Evolutionary conservation across 495 filamentous ascomycete genomes (phyloP).

Genomic region (Hypoxylon fuscum): DNA sequence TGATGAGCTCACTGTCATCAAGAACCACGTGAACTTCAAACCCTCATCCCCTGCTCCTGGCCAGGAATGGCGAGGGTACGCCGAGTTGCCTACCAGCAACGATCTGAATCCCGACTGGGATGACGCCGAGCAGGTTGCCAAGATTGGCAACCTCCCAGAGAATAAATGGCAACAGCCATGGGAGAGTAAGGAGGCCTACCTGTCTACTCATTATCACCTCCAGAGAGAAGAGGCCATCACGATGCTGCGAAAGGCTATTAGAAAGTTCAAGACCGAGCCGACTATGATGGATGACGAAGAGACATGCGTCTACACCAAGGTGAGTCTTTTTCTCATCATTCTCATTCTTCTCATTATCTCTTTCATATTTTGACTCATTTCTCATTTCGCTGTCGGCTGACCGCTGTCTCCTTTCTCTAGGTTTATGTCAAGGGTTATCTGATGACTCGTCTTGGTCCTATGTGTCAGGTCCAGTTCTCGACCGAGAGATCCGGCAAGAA

Average conservation of each 20-base stretch:
- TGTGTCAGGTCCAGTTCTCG: conserved; percentile 76
- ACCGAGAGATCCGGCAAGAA: conserved; percentile 69
- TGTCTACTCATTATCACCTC: conserved; percentile 71
- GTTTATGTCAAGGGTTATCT: conserved; percentile 72
- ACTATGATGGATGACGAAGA: conserved; percentile 63
- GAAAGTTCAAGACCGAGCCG: conserved; percentile 54
- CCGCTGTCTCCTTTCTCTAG: conserved; percentile 54
- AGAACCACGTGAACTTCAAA: conserved; percentile 40
- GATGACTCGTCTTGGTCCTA: conserved; percentile 69
- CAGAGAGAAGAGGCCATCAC: conserved; percentile 71
- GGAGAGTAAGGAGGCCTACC: conserved; percentile 61
- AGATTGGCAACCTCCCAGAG: conserved; percentile 45
- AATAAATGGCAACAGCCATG: conserved; percentile 51
- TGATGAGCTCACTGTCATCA: conserved; percentile 39
- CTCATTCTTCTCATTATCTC: neutral
- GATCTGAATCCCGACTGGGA: conserved; percentile 49
- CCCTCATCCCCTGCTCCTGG: conserved; percentile 13
- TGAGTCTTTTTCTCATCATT: conserved; percentile 50
- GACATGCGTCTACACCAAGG: conserved; percentile 79
- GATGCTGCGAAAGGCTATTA: conserved; percentile 67
- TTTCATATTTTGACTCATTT: neutral
- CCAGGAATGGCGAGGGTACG: conserved; percentile 52
- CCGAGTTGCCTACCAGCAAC: conserved; percentile 56
- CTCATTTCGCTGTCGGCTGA: conserved; percentile 11
- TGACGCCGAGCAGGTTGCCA: conserved; percentile 44